These are phyloP conservation scores for Neurospora africana DNA, from an alignment of 495 filamentous ascomycete species.

Conservation along the genomic window DNA sequence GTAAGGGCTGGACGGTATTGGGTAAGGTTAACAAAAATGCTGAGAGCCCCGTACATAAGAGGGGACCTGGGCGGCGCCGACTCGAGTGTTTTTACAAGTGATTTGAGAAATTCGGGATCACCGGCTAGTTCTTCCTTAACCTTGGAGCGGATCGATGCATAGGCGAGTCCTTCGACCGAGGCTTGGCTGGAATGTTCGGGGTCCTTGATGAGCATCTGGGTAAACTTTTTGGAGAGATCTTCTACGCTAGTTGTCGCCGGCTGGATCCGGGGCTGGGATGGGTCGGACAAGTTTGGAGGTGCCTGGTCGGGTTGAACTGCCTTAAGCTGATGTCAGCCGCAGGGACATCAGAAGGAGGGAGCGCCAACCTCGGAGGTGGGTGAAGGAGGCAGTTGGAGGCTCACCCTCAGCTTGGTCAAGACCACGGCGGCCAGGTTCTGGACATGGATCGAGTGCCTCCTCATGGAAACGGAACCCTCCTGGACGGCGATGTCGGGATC, in stretches of 20 bases:
- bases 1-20: slow-evolving; percentile 66
- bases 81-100: slow-evolving; percentile 54
- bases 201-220: slow-evolving; percentile 56
- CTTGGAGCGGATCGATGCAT: slow-evolving; percentile 68
- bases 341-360: slow-evolving; percentile 16
- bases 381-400: slow-evolving; percentile 12
- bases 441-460: slow-evolving; percentile 39
- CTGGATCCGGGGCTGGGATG: slow-evolving; percentile 31
- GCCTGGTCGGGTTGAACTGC: slow-evolving; percentile 29
- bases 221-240: slow-evolving; percentile 70
- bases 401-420: slow-evolving; percentile 61
- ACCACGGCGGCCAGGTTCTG: slow-evolving; percentile 71
- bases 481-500: slow-evolving; percentile 27
- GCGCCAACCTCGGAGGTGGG: slow-evolving; percentile 5
- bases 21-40: slow-evolving; percentile 72
- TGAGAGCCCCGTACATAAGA: slow-evolving; percentile 75
- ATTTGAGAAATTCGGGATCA: slow-evolving; percentile 54
- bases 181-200: slow-evolving; percentile 47
- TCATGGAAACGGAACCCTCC: slow-evolving; percentile 36
- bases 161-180: slow-evolving; percentile 88
- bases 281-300: slow-evolving; percentile 29
- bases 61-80: slow-evolving; percentile 51
- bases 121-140: slow-evolving; percentile 70
- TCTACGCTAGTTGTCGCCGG: slow-evolving; percentile 47
- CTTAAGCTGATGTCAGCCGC: slow-evolving; percentile 44